These are phyloP conservation scores for Babjeviella inositovora DNA, from an alignment of 805 yeast genomes.

Conservation along the genomic window DNA sequence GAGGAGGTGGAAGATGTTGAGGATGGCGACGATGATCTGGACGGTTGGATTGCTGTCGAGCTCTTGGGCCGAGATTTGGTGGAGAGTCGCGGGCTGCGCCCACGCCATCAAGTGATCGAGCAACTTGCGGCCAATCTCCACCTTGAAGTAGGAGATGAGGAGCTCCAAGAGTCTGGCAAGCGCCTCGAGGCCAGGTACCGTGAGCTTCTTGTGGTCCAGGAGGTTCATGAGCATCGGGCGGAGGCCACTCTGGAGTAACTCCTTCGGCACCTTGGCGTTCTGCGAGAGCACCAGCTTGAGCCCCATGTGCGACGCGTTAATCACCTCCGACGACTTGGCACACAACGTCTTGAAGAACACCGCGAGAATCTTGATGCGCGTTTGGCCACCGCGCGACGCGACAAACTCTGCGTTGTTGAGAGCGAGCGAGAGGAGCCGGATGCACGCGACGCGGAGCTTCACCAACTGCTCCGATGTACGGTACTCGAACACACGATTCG, in stretches of 20 bases:
- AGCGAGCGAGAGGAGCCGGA: constrained; percentile 67
- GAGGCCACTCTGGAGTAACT: constrained; percentile 83
- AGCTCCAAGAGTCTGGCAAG: constrained; percentile 75
- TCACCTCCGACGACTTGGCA: constrained; percentile 71
- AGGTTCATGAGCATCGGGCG: constrained; percentile 92
- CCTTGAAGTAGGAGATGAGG: constrained; percentile 84
- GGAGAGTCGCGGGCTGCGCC: constrained; percentile 74
- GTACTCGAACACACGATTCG: constrained; percentile 73
- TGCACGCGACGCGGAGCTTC: constrained; percentile 80
- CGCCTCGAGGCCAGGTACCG: constrained; percentile 84
- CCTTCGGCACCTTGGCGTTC: constrained; percentile 84
- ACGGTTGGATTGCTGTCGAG: constrained; percentile 70
- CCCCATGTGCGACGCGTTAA: constrained; percentile 88
- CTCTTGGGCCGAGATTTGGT: constrained; percentile 66
- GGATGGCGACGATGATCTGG: constrained; percentile 75
- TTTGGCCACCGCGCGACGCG: constrained; percentile 56
- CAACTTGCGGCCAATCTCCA: constrained; percentile 87
- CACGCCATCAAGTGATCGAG: constrained; percentile 91
- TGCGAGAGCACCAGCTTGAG: constrained; percentile 70
- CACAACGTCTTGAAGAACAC: constrained; percentile 90
- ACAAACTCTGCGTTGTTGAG: constrained; percentile 75
- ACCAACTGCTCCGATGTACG: constrained; percentile 80
- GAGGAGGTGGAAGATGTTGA: constrained; percentile 79
- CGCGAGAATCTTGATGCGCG: constrained; percentile 74
- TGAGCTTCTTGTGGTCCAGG: constrained; percentile 82